These are phyloP conservation scores for Russula compacta DNA, from an alignment of 768 basidiomycete species.

Conservation along the genomic window DNA sequence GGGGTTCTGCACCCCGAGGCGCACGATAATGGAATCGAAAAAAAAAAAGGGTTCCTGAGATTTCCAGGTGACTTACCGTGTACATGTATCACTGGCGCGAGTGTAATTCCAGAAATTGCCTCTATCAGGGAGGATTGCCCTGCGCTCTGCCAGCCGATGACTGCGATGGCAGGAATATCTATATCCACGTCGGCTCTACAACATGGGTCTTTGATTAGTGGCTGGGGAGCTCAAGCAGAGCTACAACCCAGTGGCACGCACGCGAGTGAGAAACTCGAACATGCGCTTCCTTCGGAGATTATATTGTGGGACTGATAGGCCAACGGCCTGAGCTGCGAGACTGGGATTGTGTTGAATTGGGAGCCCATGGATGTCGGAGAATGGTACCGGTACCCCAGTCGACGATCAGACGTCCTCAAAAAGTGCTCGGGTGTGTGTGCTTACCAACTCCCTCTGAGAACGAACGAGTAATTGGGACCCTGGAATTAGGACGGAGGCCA, in stretches of 20 bases:
- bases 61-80: constrained; percentile 36
- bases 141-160: constrained; percentile 63
- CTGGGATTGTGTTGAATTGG: not conserved
- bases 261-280: constrained; percentile 49
- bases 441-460: not conserved
- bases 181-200: constrained; percentile 58
- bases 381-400: not conserved
- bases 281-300: constrained; percentile 34
- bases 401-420: not conserved
- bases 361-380: not conserved
- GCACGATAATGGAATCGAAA: too few species aligned
- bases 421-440: not conserved
- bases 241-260: constrained; percentile 52
- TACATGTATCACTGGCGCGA: constrained; percentile 64
- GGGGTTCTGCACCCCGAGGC: too few species aligned
- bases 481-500: not conserved
- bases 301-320: constrained; percentile 40
- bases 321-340: constrained; percentile 28
- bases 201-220: not conserved
- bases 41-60: too few species aligned
- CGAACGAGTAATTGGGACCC: not conserved
- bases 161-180: constrained; percentile 63
- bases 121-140: constrained; percentile 76
- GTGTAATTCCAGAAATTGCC: constrained; percentile 60
- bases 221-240: not conserved